These are phyloP conservation scores for Reticulascus tulasneorum DNA, from an alignment of 2,329 filamentous ascomycete species.

Conservation along the genomic window DNA sequence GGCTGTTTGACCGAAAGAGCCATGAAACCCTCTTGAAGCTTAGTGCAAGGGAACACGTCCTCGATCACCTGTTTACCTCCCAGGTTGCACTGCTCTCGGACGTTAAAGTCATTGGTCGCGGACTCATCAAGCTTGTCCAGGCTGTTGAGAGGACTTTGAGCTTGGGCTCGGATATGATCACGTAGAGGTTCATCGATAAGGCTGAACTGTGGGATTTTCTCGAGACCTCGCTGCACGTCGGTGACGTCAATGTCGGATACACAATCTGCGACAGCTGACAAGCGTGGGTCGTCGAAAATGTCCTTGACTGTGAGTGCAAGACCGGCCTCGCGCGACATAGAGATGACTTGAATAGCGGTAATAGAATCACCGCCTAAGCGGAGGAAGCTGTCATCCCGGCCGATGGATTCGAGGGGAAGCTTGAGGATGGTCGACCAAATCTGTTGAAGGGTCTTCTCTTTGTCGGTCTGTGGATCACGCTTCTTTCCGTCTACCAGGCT, in stretches of 20 bases:
- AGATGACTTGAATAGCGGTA: constrained; percentile 7
- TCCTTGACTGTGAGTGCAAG: constrained; percentile 3
- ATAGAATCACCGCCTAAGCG: constrained; percentile 47
- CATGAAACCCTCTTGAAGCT: constrained; percentile 29
- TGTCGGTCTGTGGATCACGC: neutral
- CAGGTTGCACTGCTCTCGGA: constrained; percentile 1
- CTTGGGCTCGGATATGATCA: no score
- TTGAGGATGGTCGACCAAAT: constrained; percentile 32
- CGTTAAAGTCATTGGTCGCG: no score
- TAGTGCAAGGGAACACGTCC: constrained; percentile 36
- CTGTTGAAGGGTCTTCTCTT: neutral
- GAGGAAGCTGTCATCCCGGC: constrained; percentile 55
- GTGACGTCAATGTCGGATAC: no score
- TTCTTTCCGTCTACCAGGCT: neutral
- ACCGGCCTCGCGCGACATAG: constrained; percentile 1
- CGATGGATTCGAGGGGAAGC: constrained; percentile 34
- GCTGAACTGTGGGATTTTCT: neutral
- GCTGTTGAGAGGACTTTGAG: no score
- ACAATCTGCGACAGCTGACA: constrained; percentile 1
- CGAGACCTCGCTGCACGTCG: no score
- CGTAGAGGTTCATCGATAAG: neutral
- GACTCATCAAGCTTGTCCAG: no score
- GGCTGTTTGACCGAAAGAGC: constrained; percentile 15
- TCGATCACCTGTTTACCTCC: constrained; percentile 11
- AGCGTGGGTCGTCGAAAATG: constrained; percentile 3